Evolutionary conservation across 2,329 filamentous ascomycete species (phyloP).

Genomic region (Fusarium coffeatum): DNA sequence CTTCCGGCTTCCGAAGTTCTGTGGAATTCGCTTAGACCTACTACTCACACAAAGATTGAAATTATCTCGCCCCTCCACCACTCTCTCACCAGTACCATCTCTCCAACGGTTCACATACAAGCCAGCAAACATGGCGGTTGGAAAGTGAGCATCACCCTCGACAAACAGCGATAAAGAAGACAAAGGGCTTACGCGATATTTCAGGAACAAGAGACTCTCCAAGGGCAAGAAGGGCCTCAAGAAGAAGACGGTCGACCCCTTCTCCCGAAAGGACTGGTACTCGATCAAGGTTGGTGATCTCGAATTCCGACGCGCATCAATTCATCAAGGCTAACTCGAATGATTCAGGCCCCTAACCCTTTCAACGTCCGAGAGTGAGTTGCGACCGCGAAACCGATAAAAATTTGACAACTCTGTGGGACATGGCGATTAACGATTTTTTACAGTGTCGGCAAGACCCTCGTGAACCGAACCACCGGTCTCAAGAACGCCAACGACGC

Average conservation of each 20-base stretch:
- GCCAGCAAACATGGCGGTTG: conserved; percentile 70
- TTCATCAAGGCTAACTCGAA: conserved; percentile 36
- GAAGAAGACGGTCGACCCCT: conserved; percentile 98
- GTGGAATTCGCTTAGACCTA: no score
- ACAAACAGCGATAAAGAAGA: conserved; percentile 4
- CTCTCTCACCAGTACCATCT: conserved; percentile 56
- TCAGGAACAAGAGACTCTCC: conserved; percentile 99
- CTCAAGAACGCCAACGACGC: conserved; percentile 99
- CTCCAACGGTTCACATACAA: conserved; percentile 57
- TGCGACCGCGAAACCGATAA: conserved; percentile 40
- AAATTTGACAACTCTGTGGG: conserved; percentile 22
- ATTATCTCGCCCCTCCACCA: conserved; percentile 57
- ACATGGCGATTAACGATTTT: conserved; percentile 34
- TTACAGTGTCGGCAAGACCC: conserved; percentile 96
- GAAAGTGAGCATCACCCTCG: conserved; percentile 61
- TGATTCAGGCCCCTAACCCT: conserved; percentile 83
- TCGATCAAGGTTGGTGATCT: conserved; percentile 80
- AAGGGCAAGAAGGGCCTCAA: conserved; percentile 99
- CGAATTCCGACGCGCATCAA: neutral
- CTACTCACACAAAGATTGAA: no score
- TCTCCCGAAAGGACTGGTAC: conserved; percentile 99
- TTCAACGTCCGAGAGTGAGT: conserved; percentile 97
- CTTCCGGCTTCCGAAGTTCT: no score
- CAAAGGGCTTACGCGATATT: conserved; percentile 41
- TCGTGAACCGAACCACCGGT: conserved; percentile 99